A percentile compares a stretch with the other conserved stretches of the same genome.
These are phyloP conservation scores for Tylopilus felleus DNA, from an alignment of 768 basidiomycete species.

Conservation along the genomic window DNA sequence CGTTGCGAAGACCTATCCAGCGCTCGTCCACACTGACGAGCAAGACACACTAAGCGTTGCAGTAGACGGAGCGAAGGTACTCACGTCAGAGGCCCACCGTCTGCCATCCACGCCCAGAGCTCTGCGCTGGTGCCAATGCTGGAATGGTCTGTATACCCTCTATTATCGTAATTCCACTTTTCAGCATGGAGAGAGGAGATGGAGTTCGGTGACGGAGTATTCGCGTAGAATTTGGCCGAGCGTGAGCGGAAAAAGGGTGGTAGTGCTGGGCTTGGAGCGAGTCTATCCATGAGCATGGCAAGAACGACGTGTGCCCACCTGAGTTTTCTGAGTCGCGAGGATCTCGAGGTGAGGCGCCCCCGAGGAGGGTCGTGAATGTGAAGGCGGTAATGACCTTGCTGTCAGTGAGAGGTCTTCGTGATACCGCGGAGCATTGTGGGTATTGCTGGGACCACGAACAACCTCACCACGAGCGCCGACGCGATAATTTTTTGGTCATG, in stretches of 20 bases:
- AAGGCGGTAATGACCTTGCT: slow-evolving; percentile 82
- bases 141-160: slow-evolving; percentile 76
- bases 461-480: slow-evolving; percentile 3
- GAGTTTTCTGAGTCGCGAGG: slow-evolving; percentile 44
- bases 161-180: slow-evolving; percentile 82
- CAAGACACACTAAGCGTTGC: background rate
- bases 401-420: slow-evolving; percentile 65
- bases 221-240: slow-evolving; percentile 84
- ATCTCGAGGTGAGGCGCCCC: slow-evolving; percentile 52
- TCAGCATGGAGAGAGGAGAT: slow-evolving; percentile 89
- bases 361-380: slow-evolving; percentile 66
- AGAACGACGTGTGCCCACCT: slow-evolving; percentile 42
- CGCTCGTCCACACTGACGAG: slow-evolving; percentile 60
- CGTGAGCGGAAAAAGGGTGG: slow-evolving; percentile 77
- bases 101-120: slow-evolving; percentile 90
- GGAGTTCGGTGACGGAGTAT: slow-evolving; percentile 84
- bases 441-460: slow-evolving; percentile 8
- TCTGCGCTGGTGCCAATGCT: slow-evolving; percentile 85
- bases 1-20: slow-evolving; percentile 85
- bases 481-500: slow-evolving; percentile 1
- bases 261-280: slow-evolving; percentile 73
- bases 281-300: background rate
- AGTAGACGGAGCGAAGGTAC: slow-evolving; percentile 12
- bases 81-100: slow-evolving; percentile 50
- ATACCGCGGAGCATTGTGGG: slow-evolving; percentile 25